Evolutionary conservation across 2,329 filamentous ascomycete genomes (phyloP), one percentile per base, ranked within the genome.

Genomic region (Lecanoromycetidae sp.): DNA sequence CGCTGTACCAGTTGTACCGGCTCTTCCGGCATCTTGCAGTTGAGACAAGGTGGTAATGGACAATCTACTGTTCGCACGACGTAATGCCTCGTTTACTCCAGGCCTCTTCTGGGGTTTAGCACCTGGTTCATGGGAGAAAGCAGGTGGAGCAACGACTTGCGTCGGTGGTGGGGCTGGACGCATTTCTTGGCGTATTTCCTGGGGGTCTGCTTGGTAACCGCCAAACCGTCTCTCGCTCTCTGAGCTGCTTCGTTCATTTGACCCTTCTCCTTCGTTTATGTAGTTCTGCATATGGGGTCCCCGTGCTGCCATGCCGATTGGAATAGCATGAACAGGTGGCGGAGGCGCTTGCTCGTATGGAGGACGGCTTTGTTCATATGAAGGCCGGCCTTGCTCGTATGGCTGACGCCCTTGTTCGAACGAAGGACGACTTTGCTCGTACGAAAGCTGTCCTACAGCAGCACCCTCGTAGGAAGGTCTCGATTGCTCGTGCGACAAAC

Each of bases 1-100:
- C 51, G 60, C 44, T 56, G 60, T 59, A 38, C 39, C 44, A 19
- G 30, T 33, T 22, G 35, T 44, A 15, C 67, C 60, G 40, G 77
- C 63, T 19, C 74, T 76, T 45, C 76, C 77, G 37, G 82, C 83
- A 55, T 81, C 82, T 26, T 78, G 79, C 60, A 96, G 72, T 60
- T 95, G 87, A 36, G 80, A 75, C 37, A 95, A 71, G 1, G 90
- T 96, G 1, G 79, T 80, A 55, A 74, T 76, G 22, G 91, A 94
- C 61, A 96, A 80, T 19, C 87, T 81, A 56, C 82, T 87, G 56
- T 87, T 91, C 43, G 84, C 86, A 54, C 80, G 80, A 52, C 84
- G 81, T 57, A 90, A 71, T 59, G 91, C 85, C 12, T 83, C 77
- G 25, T 86, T 81, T 49, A 85, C 78, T 56, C 84, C 79, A 0